Base-by-base conservation (phyloP, 1,284 basidiomycete species). In the Peniophora sp. region DNA sequence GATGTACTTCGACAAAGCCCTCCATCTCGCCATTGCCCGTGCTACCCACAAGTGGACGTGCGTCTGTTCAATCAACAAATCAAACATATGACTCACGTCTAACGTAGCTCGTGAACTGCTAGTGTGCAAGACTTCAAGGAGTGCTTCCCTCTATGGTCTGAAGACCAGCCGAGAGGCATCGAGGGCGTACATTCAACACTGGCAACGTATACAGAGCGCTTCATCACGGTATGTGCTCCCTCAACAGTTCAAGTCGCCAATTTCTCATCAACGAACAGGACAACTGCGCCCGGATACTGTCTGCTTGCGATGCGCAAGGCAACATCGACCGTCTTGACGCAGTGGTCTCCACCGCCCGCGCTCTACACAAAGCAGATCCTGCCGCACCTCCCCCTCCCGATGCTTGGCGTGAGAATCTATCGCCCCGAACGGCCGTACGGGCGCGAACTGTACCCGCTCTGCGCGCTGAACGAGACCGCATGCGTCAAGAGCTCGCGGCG, bases 11-110 rank as follows among this genome's bases (percentile, higher is more conserved):
- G 78, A 83, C 54, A 82, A 83, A 1, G 87, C 86, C 0, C 64
- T 89, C 24, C 83, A 87, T 60, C 76, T 86, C 12, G 86, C 86
- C 14, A 78, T 86, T 22, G 83, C 85, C 58, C 73, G 83, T 18
- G 76, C 84, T n/a, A 79, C 85, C 3, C 82, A 85, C 62, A 88
- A 88, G 60, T 89, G 87, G 86, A 83, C 84, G 86, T 87, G 57
- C 60, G 85, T n/a, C 18, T 27, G 14, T 22, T 41, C n/a, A 9
- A n/a, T 41, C n/a, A 9, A 22, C 15, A 36, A n/a, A 36, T 36
- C n/a, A n/a, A n/a, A n/a, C n/a, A n/a, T n/a, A 32, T 32, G 27
- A 32, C 27, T 32, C 27, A 32, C 27, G 27, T 32, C 27, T 32
- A 12, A 32, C 27, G 15, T 41, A 41, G n/a, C n/a, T 8, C 9